phyloP scores from a whole-genome alignment of 1,139 yeast species.

The Yamadazyma blattariae region DNA sequence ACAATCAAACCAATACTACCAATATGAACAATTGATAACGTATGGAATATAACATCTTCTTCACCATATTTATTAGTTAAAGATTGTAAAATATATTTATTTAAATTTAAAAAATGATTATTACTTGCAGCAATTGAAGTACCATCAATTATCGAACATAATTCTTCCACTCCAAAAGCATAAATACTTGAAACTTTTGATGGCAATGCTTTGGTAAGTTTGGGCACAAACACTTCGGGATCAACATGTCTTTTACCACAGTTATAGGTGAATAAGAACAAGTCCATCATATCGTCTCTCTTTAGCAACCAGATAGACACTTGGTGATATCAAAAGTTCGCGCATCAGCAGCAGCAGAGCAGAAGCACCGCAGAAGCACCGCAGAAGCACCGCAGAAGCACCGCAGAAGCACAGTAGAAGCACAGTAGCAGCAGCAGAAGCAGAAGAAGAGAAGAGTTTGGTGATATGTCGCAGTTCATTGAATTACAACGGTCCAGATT shows the following conservation, averaged over 20 bases:
- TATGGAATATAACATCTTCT: slow-evolving; percentile 33
- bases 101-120: slow-evolving; percentile 37
- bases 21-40: slow-evolving; percentile 44
- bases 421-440: no score
- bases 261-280: slow-evolving; percentile 41
- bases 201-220: slow-evolving; percentile 29
- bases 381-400: no score
- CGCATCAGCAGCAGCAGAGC: no score
- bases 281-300: slow-evolving; percentile 3
- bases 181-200: slow-evolving; percentile 41
- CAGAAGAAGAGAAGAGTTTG: no score
- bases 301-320: no score
- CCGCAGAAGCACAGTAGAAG: no score
- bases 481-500: slow-evolving; percentile 35
- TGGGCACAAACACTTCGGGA: slow-evolving; percentile 21
- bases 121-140: slow-evolving; percentile 42
- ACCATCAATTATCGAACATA: slow-evolving; percentile 64
- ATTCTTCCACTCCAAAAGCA: slow-evolving; percentile 75
- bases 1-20: slow-evolving; percentile 71
- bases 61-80: slow-evolving; percentile 32
- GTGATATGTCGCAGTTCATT: slow-evolving; percentile 33
- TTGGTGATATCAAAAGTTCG: no score
- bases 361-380: no score
- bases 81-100: slow-evolving; percentile 37
- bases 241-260: slow-evolving; percentile 29